phyloP scores from a whole-genome alignment of 352 stramenopile genomes.

The Phytophthora pseudosyringae region DNA sequence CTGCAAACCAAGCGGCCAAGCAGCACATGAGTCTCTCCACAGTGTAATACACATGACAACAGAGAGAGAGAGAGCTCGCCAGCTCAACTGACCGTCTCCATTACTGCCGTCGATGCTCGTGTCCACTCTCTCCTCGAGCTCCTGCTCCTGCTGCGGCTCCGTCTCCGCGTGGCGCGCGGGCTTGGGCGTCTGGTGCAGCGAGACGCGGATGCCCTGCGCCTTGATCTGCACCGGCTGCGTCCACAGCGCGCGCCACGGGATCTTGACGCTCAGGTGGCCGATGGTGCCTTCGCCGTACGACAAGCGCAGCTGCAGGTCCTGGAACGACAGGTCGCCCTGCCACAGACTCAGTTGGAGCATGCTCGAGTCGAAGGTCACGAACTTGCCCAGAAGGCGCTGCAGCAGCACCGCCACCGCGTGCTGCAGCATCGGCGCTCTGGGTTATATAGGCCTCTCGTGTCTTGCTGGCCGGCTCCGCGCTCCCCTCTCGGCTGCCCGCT shows the following conservation, averaged over 20 bases:
- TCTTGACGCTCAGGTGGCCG: conserved; percentile 80
- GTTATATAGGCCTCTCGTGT: neutral
- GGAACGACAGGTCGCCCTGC: conserved; percentile 87
- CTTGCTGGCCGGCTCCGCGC: neutral
- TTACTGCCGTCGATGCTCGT: conserved; percentile 44
- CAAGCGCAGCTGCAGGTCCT: conserved; percentile 79
- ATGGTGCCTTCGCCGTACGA: conserved; percentile 83
- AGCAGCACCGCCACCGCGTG: conserved; percentile 83
- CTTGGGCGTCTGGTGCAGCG: conserved; percentile 65
- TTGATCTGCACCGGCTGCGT: conserved; percentile 84
- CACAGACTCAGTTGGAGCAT: conserved; percentile 88
- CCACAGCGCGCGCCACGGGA: conserved; percentile 87
- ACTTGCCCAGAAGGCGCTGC: conserved; percentile 88
- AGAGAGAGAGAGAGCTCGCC: neutral
- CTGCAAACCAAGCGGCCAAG: conserved; percentile 24
- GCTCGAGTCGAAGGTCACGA: conserved; percentile 87
- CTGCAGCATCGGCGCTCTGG: conserved; percentile 69
- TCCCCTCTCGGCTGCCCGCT: neutral
- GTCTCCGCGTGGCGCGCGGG: conserved; percentile 10
- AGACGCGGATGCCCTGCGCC: conserved; percentile 73
- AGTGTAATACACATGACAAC: neutral
- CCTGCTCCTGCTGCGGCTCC: conserved; percentile 11
- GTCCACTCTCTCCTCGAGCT: conserved; percentile 27
- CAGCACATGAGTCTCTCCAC: neutral
- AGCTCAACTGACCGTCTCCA: conserved; percentile 37